These are phyloP conservation scores for Echeveria elegans DNA, from an alignment of 164 flowering plant genomes.

Conservation along the genomic window DNA sequence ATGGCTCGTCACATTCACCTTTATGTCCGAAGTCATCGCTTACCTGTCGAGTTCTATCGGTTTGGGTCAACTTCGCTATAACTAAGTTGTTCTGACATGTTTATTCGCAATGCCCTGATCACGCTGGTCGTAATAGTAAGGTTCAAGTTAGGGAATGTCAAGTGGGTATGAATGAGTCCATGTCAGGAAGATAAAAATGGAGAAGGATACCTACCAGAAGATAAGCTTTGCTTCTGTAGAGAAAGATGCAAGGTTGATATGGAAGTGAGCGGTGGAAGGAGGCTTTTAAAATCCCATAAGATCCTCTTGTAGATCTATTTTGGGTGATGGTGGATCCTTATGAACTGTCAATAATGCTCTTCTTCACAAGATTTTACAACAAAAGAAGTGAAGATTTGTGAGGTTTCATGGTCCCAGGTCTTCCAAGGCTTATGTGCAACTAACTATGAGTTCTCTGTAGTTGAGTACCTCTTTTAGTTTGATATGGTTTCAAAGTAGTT, in stretches of 20 bases:
- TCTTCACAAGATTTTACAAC: background rate
- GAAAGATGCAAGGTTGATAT: background rate
- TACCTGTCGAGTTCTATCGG: background rate
- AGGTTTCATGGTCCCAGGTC: background rate
- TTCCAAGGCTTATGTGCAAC: background rate
- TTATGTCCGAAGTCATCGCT: background rate
- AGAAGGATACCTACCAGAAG: background rate
- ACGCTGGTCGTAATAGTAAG: background rate
- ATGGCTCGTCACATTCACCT: background rate
- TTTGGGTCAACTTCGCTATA: background rate
- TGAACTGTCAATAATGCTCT: background rate
- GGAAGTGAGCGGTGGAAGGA: slow-evolving; percentile 3
- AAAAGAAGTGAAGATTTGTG: background rate
- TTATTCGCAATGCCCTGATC: no score
- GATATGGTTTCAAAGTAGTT: slow-evolving; percentile 3
- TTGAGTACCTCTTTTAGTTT: background rate
- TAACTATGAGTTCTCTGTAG: background rate
- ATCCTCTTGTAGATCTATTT: background rate
- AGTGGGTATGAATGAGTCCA: slow-evolving; percentile 1
- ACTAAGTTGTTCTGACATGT: background rate
- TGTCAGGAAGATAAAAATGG: background rate
- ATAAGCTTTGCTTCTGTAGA: background rate
- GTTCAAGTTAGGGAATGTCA: background rate
- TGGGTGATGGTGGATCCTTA: slow-evolving; percentile 5
- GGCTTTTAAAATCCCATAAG: background rate